A percentile compares a stretch with the other conserved stretches of the same genome.
phyloP scores from a whole-genome alignment of 768 basidiomycete genomes.

The Phlegmacium glaucopus region DNA sequence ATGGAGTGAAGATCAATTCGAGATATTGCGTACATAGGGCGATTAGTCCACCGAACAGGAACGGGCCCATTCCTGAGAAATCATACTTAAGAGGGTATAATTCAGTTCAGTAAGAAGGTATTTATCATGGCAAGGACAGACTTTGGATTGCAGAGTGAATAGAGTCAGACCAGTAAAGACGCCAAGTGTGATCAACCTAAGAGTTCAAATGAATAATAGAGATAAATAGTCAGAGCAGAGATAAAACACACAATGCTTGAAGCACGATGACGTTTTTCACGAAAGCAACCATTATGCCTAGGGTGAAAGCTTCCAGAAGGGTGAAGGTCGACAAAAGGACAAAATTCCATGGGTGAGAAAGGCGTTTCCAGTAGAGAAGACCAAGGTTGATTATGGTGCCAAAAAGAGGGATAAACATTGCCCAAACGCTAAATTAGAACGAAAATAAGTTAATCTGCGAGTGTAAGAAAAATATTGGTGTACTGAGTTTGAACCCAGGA shows the following conservation, averaged over 20 bases:
- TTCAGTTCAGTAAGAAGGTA: background rate
- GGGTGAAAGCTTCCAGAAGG: conserved; percentile 82
- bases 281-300: conserved; percentile 83
- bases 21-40: conserved; percentile 56
- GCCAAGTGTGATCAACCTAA: conserved; percentile 78
- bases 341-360: conserved; percentile 85
- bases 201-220: conserved; percentile 4
- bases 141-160: conserved; percentile 94
- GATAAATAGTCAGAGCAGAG: background rate
- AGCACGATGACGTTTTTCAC: conserved; percentile 71
- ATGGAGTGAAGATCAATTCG: background rate
- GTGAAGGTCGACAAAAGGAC: conserved; percentile 86
- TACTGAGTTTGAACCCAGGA: conserved; percentile 73
- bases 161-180: conserved; percentile 92
- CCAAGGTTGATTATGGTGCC: conserved; percentile 79
- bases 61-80: conserved; percentile 90
- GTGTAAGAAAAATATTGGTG: conserved; percentile 21
- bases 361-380: conserved; percentile 88
- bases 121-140: conserved; percentile 23
- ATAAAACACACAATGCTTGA: conserved; percentile 64
- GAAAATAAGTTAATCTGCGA: background rate
- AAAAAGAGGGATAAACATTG: conserved; percentile 75
- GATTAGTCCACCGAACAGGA: conserved; percentile 81
- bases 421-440: conserved; percentile 54
- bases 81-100: conserved; percentile 62